phyloP scores from a whole-genome alignment of 2,329 filamentous ascomycete species.

The Aspergillus tanneri region DNA sequence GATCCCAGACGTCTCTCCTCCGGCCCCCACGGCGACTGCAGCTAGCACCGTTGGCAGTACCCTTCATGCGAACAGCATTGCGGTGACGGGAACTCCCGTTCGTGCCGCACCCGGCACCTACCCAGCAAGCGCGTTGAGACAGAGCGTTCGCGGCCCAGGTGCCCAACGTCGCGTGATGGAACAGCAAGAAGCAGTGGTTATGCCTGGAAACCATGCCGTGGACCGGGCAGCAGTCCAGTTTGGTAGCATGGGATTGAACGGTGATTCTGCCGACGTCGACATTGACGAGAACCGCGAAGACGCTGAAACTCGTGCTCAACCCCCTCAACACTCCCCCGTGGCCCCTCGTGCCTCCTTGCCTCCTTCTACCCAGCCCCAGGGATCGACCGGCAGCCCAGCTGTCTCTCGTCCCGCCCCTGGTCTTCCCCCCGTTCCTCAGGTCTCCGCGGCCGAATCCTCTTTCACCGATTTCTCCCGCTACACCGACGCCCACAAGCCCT shows the following conservation, averaged over 20 bases:
- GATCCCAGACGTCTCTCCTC: constrained; percentile 76
- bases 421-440: constrained; percentile 59
- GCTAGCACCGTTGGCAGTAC: constrained; percentile 88
- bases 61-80: constrained; percentile 66
- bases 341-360: constrained; percentile 84
- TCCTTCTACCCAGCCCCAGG: constrained; percentile 53
- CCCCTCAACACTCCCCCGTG: constrained; percentile 87
- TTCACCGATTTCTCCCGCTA: constrained; percentile 55
- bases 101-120: constrained; percentile 69
- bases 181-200: constrained; percentile 95
- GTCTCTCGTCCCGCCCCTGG: constrained; percentile 62
- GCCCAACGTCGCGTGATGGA: constrained; percentile 85
- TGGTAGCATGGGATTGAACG: constrained; percentile 88
- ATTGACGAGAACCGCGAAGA: constrained; percentile 95
- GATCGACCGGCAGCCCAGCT: constrained; percentile 39
- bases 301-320: constrained; percentile 88
- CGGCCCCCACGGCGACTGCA: constrained; percentile 75
- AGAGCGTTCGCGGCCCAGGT: constrained; percentile 70
- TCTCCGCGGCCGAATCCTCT: constrained; percentile 49
- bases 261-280: constrained; percentile 58
- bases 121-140: constrained; percentile 75
- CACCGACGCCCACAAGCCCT: constrained; percentile 70
- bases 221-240: constrained; percentile 94
- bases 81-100: constrained; percentile 50
- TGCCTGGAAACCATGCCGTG: constrained; percentile 95